Evolutionary conservation across 345 rosid genomes (phyloP).

Genomic region (Mallotus nudiflorus): DNA sequence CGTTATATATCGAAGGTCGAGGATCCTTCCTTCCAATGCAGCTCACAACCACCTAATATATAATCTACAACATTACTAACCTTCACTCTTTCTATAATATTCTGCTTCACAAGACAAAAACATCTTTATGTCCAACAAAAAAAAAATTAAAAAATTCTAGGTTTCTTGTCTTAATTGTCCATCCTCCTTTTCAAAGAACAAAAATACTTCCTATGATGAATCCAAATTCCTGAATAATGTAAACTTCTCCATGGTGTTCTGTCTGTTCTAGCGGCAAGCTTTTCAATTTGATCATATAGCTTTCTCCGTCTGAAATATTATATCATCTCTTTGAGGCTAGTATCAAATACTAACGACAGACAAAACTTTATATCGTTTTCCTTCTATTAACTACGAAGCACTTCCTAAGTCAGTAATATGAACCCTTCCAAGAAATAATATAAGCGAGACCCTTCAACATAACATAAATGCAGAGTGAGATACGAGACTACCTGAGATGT

Average conservation of each 20-base stretch:
- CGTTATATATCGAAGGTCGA: too few relatives aligned
- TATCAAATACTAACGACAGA: too few relatives aligned
- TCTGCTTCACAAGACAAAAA: neutral
- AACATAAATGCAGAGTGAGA: neutral
- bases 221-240: neutral
- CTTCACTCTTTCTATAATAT: neutral
- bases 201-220: neutral
- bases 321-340: too few relatives aligned
- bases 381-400: neutral
- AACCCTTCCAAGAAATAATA: neutral
- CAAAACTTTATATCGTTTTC: neutral
- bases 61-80: neutral
- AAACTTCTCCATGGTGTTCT: neutral
- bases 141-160: too few relatives aligned
- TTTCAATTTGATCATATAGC: neutral
- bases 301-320: neutral
- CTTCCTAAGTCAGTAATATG: neutral
- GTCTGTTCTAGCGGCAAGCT: neutral
- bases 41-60: neutral
- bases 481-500: constrained; percentile 31
- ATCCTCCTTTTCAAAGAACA: neutral
- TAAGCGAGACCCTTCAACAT: neutral
- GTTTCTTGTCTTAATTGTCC: neutral
- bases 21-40: too few relatives aligned
- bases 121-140: neutral